Evolutionary conservation across 257 asterid genomes (phyloP).

Genomic region (Solanum peruvianum): DNA sequence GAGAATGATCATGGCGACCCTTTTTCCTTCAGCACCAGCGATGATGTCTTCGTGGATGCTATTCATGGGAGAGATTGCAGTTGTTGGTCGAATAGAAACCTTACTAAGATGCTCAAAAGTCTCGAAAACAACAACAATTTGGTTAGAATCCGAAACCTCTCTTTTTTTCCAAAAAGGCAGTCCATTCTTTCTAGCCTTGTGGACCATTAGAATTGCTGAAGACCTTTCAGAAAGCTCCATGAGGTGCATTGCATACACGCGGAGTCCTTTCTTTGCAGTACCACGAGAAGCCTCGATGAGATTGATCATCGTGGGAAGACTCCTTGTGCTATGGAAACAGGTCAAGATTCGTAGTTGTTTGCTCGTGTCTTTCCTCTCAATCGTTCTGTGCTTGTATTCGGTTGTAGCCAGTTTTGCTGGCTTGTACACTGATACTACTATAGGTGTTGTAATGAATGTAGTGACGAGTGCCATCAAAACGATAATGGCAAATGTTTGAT

Average conservation of each 20-base stretch:
- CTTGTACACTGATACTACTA: constrained; percentile 26
- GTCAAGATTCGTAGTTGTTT: constrained; percentile 30
- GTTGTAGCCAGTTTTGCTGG: constrained; percentile 30
- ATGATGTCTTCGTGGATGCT: constrained; percentile 49
- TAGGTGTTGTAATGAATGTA: constrained; percentile 45
- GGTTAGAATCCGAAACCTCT: constrained; percentile 7
- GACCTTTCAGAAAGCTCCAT: constrained; percentile 51
- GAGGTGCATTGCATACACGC: constrained; percentile 55
- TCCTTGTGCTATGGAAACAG: constrained; percentile 41
- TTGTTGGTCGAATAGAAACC: constrained; percentile 39
- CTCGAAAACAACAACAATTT: constrained; percentile 42
- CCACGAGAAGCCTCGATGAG: constrained; percentile 54
- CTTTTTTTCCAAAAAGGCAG: constrained; percentile 37
- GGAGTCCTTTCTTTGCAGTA: constrained; percentile 28
- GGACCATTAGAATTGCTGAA: constrained; percentile 47
- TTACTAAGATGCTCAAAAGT: constrained; percentile 35
- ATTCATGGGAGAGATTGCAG: constrained; percentile 34
- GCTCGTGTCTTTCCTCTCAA: constrained; percentile 21
- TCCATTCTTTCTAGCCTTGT: constrained; percentile 46
- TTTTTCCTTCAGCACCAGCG: constrained; percentile 19
- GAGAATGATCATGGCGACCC: constrained; percentile 21
- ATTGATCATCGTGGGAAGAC: constrained; percentile 34
- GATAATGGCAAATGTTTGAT: constrained; percentile 47
- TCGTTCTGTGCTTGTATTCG: constrained; percentile 28
- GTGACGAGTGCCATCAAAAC: constrained; percentile 60